A percentile compares a stretch with the other conserved stretches of the same genome.
These are phyloP conservation scores for Cucumis hystrix DNA, from an alignment of 306 rosid genomes.

Conservation along the genomic window DNA sequence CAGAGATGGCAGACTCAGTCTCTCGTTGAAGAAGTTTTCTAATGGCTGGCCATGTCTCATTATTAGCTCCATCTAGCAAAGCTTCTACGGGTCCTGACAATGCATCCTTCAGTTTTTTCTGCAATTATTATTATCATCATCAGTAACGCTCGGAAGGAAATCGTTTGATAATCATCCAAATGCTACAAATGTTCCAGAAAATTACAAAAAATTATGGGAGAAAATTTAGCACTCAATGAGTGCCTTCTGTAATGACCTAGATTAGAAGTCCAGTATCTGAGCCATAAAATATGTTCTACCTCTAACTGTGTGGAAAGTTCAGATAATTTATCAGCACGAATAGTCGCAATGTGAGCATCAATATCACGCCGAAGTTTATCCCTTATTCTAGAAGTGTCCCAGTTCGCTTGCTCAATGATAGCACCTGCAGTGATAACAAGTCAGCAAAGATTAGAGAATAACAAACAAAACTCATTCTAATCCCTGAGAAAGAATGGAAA, in stretches of 20 bases:
- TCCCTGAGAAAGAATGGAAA: background rate
- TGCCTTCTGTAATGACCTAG: background rate
- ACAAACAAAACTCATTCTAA: conserved; percentile 2
- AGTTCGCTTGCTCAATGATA: conserved; percentile 54
- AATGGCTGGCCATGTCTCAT: conserved; percentile 83
- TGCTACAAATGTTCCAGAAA: background rate
- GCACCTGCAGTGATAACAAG: conserved; percentile 51
- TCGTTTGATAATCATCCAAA: background rate
- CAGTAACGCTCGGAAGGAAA: conserved; percentile 18
- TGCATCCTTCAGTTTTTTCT: conserved; percentile 67
- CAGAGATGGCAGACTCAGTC: conserved; percentile 62
- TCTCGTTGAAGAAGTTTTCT: conserved; percentile 64
- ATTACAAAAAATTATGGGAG: background rate
- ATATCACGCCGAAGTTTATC: conserved; percentile 88
- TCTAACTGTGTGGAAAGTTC: conserved; percentile 55
- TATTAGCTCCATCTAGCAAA: conserved; percentile 79
- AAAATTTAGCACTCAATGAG: background rate
- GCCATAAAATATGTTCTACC: conserved; percentile 26
- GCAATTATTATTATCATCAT: conserved; percentile 22
- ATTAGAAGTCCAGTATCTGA: background rate
- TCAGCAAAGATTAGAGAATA: conserved; percentile 12
- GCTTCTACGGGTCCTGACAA: conserved; percentile 77
- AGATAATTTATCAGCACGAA: conserved; percentile 63
- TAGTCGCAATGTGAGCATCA: conserved; percentile 55
- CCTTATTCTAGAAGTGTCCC: conserved; percentile 76